Evolutionary conservation across 495 filamentous ascomycete genomes (phyloP), one percentile per base, ranked within the genome.

Genomic region (Tricharina praecox): DNA sequence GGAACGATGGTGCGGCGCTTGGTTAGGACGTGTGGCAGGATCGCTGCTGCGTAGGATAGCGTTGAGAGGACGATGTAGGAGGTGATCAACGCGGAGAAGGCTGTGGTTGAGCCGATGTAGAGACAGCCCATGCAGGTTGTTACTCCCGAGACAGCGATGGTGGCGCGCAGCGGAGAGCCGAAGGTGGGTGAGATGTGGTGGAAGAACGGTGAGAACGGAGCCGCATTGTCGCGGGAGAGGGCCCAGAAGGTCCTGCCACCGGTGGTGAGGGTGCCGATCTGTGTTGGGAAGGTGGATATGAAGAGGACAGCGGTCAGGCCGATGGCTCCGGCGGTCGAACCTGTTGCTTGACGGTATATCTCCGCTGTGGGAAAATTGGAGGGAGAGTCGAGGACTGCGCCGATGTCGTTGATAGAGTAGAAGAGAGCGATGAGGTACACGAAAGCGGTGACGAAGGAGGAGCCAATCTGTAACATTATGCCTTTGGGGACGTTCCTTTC

Each of bases 161-260:
- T 85, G 0, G 82, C 73, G 45, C 75, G 72, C 43, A 84, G 67
- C 0, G 84, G 84, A 53, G 75, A 81, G 30, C 73, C 70, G 25
- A 74, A 68, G 1, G 43, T 66, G 42, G 67, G 61, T 45, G 67
- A 67, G 50, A 79, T 70, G 10, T 47, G 52, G 34, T 64, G 58
- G 35, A 77, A 68, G 52, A 68, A 63, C 3, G 40, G 32, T 2
- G 66, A 59, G 49, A 74, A 71, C 0, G 76, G 76, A 1, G 73
- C 69, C 3, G 76, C 76, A 34, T 76, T 69, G 60, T 93, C 85
- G 26, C 85, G 76, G 26, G 81, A 75, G 10, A 93, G 70, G 2
- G 82, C 77, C 84, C 84, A 93, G 53, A 81, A 75, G n/a, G 77
- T 79, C n/a, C 85, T 76, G n/a, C 82, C 78, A 39, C 76, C 74